Percentiles rank a stretch among this genome's conserved stretches.
These are phyloP conservation scores for Xylaria bambusicola DNA, from an alignment of 495 filamentous ascomycete species.

Conservation along the genomic window DNA sequence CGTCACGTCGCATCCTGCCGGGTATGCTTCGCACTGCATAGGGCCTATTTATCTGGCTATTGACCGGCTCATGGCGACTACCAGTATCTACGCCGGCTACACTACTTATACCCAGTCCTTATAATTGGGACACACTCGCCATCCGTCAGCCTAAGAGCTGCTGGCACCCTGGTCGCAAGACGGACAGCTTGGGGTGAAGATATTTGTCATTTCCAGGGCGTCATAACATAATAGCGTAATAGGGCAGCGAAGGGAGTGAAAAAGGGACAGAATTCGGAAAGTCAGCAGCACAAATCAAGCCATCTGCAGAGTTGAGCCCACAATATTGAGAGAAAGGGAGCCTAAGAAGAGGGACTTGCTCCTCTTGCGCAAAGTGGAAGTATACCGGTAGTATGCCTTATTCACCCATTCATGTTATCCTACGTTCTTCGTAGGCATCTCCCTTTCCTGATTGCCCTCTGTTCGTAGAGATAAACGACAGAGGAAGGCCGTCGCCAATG, in stretches of 20 bases:
- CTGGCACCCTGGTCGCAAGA: slow-evolving; percentile 7
- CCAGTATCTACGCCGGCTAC: background rate
- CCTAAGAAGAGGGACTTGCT: no score
- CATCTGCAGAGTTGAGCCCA: slow-evolving; percentile 12
- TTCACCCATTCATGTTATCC: background rate
- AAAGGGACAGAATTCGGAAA: slow-evolving; percentile 8
- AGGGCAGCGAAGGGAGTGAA: slow-evolving; percentile 3
- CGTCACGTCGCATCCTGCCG: slow-evolving; percentile 21
- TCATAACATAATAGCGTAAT: slow-evolving; percentile 19
- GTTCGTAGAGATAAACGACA: background rate
- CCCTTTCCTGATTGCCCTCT: background rate
- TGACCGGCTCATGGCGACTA: slow-evolving; percentile 16
- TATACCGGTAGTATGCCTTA: background rate
- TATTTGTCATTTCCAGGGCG: slow-evolving; percentile 22
- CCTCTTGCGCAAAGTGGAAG: slow-evolving; percentile 6
- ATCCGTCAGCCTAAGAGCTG: slow-evolving; percentile 17
- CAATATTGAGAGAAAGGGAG: background rate
- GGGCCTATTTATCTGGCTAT: slow-evolving; percentile 9
- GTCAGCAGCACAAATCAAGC: slow-evolving; percentile 15
- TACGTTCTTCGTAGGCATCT: no score
- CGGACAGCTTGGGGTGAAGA: slow-evolving; percentile 11
- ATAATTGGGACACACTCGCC: slow-evolving; percentile 14
- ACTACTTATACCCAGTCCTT: background rate
- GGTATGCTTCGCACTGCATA: slow-evolving; percentile 16
- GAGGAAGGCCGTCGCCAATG: background rate